Evolutionary conservation across 1,139 yeast genomes (phyloP).

Genomic region (Yamadazyma oceani): DNA sequence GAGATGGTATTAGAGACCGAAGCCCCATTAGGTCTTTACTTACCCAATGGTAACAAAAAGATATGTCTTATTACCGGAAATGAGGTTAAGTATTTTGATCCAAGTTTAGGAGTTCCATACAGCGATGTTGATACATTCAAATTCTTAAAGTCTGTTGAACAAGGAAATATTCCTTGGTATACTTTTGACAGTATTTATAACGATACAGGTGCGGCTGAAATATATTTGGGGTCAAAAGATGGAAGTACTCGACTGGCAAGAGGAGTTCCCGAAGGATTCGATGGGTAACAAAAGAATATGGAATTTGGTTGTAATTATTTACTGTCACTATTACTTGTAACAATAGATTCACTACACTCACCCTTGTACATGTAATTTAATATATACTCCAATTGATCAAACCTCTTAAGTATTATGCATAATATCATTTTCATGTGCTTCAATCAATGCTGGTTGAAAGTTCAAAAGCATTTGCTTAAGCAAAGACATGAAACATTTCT

Average conservation of each 20-base stretch:
- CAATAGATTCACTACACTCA: neutral
- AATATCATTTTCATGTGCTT: constrained; percentile 59
- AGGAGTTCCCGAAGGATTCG: constrained; percentile 89
- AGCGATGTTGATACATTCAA: constrained; percentile 78
- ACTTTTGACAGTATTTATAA: constrained; percentile 38
- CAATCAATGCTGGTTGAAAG: constrained; percentile 63
- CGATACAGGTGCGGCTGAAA: constrained; percentile 62
- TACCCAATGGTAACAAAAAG: constrained; percentile 70
- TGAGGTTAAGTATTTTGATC: constrained; percentile 84
- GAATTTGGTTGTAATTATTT: neutral
- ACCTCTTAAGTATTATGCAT: constrained; percentile 42
- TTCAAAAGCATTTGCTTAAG: constrained; percentile 47
- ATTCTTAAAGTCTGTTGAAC: constrained; percentile 65
- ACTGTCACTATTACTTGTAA: neutral
- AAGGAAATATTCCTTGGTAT: constrained; percentile 70
- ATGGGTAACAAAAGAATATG: constrained; percentile 13
- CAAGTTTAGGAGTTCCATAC: constrained; percentile 82
- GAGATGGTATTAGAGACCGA: constrained; percentile 56
- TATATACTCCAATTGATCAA: neutral
- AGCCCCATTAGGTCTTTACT: constrained; percentile 72
- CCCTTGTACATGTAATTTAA: neutral
- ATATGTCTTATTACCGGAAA: constrained; percentile 77
- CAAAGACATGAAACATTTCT: constrained; percentile 50
- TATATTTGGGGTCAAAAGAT: constrained; percentile 58
- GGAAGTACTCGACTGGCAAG: constrained; percentile 61